Conservation (phyloP, 441 rosid species). For the Erysimum pusillum region DNA sequence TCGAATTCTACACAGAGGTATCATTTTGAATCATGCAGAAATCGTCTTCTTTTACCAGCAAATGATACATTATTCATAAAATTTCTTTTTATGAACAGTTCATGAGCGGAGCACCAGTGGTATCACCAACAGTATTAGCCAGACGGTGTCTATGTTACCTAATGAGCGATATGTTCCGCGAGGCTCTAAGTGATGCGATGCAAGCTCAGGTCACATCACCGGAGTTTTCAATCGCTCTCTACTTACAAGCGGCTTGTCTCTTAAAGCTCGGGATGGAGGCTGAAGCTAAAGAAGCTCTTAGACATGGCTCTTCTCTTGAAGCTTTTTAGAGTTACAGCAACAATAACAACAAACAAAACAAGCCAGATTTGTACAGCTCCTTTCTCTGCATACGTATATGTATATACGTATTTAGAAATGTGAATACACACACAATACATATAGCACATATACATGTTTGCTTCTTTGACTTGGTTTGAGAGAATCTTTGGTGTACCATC, state of each 20-base stretch:
- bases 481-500: conserved; percentile 41
- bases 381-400: conserved; percentile 25
- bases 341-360: conserved; percentile 13
- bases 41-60: not conserved
- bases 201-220: conserved; percentile 73
- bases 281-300: conserved; percentile 90
- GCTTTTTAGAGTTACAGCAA: conserved; percentile 56
- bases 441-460: conserved; percentile 37
- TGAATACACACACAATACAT: conserved; percentile 40
- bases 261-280: conserved; percentile 88
- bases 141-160: conserved; percentile 76
- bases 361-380: conserved; percentile 43
- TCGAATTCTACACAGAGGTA: conserved; percentile 85
- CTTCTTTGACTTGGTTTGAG: conserved; percentile 40
- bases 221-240: conserved; percentile 67
- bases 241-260: conserved; percentile 76
- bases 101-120: conserved; percentile 72
- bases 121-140: conserved; percentile 73
- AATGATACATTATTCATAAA: not conserved
- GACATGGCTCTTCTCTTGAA: conserved; percentile 81
- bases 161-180: conserved; percentile 64
- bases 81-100: conserved; percentile 48
- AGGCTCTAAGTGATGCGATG: conserved; percentile 76
- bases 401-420: conserved; percentile 33
- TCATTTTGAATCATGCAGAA: conserved; percentile 27